Conservation (phyloP, 1,139 yeast species). For the Hanseniaspora gamundiae region DNA sequence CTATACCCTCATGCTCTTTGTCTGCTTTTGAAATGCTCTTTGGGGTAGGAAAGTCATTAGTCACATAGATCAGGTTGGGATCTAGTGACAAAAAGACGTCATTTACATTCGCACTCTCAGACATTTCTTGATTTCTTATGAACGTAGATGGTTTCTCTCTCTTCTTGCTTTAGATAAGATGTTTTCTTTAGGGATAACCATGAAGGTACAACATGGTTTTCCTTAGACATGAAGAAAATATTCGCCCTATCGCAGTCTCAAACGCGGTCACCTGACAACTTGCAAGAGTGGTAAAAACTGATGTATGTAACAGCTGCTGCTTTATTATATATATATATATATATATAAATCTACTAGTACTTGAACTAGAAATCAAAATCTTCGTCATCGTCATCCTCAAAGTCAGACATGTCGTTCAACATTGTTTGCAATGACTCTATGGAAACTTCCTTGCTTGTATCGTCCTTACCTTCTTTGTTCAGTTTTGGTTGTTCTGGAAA, state of each 20-base stretch:
- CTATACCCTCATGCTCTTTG: constrained; percentile 7
- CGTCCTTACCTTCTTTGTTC: constrained; percentile 5
- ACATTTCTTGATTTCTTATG: not conserved
- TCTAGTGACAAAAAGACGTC: constrained; percentile 12
- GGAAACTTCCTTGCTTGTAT: constrained; percentile 4
- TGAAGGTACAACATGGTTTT: too few relatives aligned
- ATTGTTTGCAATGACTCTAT: constrained; percentile 5
- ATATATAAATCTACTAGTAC: not conserved
- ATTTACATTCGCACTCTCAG: not conserved
- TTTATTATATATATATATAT: not conserved
- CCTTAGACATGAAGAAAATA: too few relatives aligned
- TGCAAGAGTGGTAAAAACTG: too few relatives aligned
- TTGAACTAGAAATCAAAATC: not conserved
- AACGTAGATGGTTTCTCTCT: not conserved
- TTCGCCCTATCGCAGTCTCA: too few relatives aligned
- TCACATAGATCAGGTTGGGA: constrained; percentile 18
- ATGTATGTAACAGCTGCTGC: too few relatives aligned
- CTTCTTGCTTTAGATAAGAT: not conserved
- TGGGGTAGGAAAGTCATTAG: constrained; percentile 8
- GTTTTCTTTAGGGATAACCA: too few relatives aligned
- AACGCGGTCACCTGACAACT: too few relatives aligned
- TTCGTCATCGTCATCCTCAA: constrained; percentile 6
- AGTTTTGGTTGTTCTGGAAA: constrained; percentile 39
- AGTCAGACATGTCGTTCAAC: constrained; percentile 6
- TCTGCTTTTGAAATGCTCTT: constrained; percentile 7